Conservation (phyloP, 225 moss, liverwort and hornwort genomes). For the Pseudoscleropodium purum region DNA sequence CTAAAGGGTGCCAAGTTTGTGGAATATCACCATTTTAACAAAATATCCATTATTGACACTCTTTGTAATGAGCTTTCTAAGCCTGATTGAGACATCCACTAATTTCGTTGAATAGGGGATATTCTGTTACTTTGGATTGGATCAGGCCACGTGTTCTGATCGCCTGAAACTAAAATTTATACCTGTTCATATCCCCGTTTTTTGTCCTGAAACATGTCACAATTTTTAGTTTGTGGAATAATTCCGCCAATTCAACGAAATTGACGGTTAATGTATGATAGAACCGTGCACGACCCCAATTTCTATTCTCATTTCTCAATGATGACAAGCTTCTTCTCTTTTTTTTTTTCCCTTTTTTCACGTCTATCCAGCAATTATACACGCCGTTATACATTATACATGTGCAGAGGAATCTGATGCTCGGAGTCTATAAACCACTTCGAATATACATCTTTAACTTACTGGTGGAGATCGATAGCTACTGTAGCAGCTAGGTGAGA, state of each 20-base stretch:
- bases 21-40: no score
- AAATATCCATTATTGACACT: no score
- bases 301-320: neutral
- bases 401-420: neutral
- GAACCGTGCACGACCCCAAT: neutral
- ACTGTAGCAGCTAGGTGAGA: neutral
- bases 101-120: neutral
- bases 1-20: no score
- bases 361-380: neutral
- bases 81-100: neutral
- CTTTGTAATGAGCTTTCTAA: neutral
- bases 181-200: no score
- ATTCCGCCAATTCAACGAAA: neutral
- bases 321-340: neutral
- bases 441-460: neutral
- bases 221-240: neutral
- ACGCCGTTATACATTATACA: neutral
- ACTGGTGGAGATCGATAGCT: neutral
- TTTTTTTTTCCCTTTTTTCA: neutral
- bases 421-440: neutral
- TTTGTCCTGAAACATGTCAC: no score
- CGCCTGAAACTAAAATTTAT: neutral
- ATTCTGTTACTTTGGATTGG: neutral
- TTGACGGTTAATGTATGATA: neutral
- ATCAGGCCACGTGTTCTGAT: no score